Base-by-base conservation (phyloP, 2,329 filamentous ascomycete genomes). In the Fusarium humuli region DNA sequence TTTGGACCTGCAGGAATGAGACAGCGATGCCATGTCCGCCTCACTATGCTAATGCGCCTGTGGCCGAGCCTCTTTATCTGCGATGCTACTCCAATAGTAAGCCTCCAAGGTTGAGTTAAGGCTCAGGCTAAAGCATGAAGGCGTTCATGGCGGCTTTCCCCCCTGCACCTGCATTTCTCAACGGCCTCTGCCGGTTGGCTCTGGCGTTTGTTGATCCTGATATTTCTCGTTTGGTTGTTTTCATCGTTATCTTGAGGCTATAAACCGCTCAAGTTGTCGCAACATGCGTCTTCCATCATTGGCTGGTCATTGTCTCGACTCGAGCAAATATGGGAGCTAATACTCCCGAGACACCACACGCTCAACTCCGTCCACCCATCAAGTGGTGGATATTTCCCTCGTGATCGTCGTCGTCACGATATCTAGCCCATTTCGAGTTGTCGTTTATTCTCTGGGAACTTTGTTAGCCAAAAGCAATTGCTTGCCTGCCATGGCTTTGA, bases 361-460 rank as follows among this genome's bases (percentile, higher is more conserved):
- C 53, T 58, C 59, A 45, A 22, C 37, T 47, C 46, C 57, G n/a
- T 25, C 65, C 65, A 46, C 49, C 61, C 69, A 58, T 63, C 45
- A 63, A 56, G 61, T 66, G 57, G 57, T 71, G 61, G 61, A 67
- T 44, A 56, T 34, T 29, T 53, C 42, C 69, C 69, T 69, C 69
- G 69, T 72, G 69, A 72, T 67, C 65, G 37, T 72, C 65, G 18
- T 70, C 44, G 54, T 57, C 65, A 70, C 55, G 48, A 50, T 64
- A 58, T 67, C 61, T 67, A 67, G 49, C 52, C 65, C 41, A 20
- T 70, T 72, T 64, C 57, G 61, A 70, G 69, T 57, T 63, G 50
- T 67, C 55, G 58, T 67, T 65, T 64, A 56, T 69, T 57, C 57
- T 41, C 16, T 12, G 22, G 52, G 48, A 54, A 57, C 60, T 57